Evolutionary conservation across 441 rosid species (phyloP).

Genomic region (Gossypium davidsonii): DNA sequence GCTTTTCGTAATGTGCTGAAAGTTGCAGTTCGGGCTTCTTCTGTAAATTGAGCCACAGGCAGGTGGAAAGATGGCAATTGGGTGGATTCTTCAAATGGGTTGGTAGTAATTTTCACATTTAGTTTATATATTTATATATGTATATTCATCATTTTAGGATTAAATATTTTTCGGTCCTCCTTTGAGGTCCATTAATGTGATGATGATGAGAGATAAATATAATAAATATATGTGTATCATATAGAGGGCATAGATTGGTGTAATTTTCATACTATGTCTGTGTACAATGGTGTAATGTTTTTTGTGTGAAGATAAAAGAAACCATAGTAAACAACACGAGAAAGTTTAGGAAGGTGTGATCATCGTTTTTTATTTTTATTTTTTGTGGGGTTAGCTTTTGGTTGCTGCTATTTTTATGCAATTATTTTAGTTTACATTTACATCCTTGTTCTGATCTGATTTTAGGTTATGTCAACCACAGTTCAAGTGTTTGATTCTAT

Average conservation of each 20-base stretch:
- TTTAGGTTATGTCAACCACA: neutral
- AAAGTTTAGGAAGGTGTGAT: neutral
- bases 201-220: conserved; percentile 23
- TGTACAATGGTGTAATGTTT: neutral
- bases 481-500: too few relatives aligned
- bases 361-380: neutral
- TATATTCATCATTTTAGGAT: conserved; percentile 30
- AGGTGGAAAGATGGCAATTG: conserved; percentile 18
- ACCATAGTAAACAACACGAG: neutral
- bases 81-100: conserved; percentile 25
- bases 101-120: conserved; percentile 33
- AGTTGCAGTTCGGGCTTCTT: conserved; percentile 20
- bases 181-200: conserved; percentile 28
- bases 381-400: neutral
- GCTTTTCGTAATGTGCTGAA: conserved; percentile 7
- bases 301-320: neutral
- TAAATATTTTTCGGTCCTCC: conserved; percentile 10
- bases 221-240: conserved; percentile 26
- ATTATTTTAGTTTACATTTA: neutral
- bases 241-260: conserved; percentile 43
- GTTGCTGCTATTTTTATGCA: neutral
- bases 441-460: neutral
- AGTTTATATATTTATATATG: neutral
- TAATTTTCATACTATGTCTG: conserved; percentile 18
- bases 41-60: conserved; percentile 48